Evolutionary conservation across 495 filamentous ascomycete genomes (phyloP), one percentile per base, ranked within the genome.

Genomic region (Thermothielavioides terrestris): DNA sequence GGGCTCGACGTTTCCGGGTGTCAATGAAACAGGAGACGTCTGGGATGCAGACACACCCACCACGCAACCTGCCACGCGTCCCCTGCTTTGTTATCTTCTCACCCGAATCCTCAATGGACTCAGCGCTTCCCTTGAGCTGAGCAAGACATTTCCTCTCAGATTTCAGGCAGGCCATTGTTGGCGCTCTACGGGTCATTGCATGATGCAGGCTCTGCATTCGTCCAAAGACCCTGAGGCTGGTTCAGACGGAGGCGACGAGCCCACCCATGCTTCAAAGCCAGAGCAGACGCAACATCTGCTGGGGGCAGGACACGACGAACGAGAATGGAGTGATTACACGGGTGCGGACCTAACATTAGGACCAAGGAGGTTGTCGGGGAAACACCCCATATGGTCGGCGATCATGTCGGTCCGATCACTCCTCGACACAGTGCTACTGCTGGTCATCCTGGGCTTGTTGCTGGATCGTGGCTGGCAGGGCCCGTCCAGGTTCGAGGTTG

Each of bases 361-460:
- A 8, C 22, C 7, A 14, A 17, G 45, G 46, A 20, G 35, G 41
- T 14, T 10, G 5, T 22, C 35, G 14, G 32, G 26, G 36, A 32
- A 2, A 31, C 12, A 18, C 20, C n/a, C 40, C 11, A 40, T 47
- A 6, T 47, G 49, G 6, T 6, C 34, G 12, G 34, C 28, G 6
- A 1, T 46, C 5, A 34, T 44, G 47, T 49, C 53, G 14, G 23
- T 46, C 11, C 57, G 68, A 21, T 69, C 57, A 51, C n/a, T 69
- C 0, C 26, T 69, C 7, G 66, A 70, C 51, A 65, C 60, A 9
- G 53, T 64, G 7, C 44, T 71, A 11, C 31, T 72, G 6, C 31
- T 70, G 6, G 53, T 62, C 4, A 67, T 69, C 35, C 37, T 72
- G 21, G 56, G 52, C 0, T 54, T 70, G 2, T 17, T 70, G 17